A percentile compares a stretch with the other conserved stretches of the same genome.
Conservation (phyloP, 257 asterid genomes). For the Capsicum rhomboideum region DNA sequence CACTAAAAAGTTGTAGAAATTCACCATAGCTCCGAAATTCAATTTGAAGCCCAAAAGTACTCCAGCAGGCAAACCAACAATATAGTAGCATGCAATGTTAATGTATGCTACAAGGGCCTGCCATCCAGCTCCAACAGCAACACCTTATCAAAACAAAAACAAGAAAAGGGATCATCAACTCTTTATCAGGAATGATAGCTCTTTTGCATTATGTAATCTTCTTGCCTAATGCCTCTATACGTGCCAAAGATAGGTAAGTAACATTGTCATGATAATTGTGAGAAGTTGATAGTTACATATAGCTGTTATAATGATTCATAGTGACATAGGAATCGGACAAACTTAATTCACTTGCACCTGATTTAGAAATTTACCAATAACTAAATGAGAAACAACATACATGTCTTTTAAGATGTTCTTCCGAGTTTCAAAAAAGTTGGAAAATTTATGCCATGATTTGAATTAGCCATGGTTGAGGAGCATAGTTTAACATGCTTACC, state of each 20-base stretch:
- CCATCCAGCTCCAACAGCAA: conserved; percentile 98
- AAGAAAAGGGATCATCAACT: neutral
- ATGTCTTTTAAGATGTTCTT: neutral
- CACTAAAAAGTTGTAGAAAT: neutral
- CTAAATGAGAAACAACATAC: neutral
- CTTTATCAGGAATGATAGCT: neutral
- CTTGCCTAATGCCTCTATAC: neutral
- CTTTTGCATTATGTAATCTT: neutral
- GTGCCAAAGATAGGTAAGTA: neutral
- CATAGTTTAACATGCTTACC: conserved; percentile 26
- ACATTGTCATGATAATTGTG: neutral
- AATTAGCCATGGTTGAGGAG: neutral
- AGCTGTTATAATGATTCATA: neutral
- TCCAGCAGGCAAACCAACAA: conserved; percentile 73
- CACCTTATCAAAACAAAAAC: conserved; percentile 38
- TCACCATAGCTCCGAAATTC: conserved; percentile 43
- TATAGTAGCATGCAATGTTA: conserved; percentile 65
- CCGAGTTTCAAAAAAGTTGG: neutral
- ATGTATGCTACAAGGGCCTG: conserved; percentile 65
- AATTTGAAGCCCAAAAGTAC: conserved; percentile 57
- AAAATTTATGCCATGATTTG: neutral
- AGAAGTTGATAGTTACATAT: neutral
- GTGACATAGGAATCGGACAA: neutral
- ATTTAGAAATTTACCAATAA: too few species aligned
- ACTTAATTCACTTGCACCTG: neutral